These are phyloP conservation scores for Penicillium janthinellum DNA, from an alignment of 2,329 filamentous ascomycete genomes.

Conservation along the genomic window DNA sequence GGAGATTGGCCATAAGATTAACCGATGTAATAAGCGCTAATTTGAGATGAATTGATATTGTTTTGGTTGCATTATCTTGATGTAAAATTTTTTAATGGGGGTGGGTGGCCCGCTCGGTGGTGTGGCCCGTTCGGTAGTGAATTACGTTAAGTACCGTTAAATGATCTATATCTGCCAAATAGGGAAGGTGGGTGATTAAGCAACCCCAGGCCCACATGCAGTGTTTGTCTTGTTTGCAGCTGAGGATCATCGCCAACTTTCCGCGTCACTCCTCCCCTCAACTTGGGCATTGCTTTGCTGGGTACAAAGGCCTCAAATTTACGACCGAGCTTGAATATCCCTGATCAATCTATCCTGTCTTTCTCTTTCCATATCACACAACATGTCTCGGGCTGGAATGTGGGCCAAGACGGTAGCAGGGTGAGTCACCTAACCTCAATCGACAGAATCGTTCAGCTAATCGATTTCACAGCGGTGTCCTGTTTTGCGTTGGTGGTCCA, in stretches of 20 bases:
- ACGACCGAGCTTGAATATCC: not conserved
- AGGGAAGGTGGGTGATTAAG: not conserved
- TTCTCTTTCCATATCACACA: conserved; percentile 16
- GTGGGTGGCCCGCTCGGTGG: too few species aligned
- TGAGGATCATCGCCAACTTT: conserved; percentile 3
- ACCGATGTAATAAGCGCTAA: too few species aligned
- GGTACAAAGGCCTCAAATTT: not conserved
- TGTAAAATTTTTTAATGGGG: too few species aligned
- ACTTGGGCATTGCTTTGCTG: not conserved
- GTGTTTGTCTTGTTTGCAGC: conserved; percentile 1
- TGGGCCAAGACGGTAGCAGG: conserved; percentile 70
- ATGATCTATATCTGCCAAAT: not conserved
- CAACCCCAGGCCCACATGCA: not conserved
- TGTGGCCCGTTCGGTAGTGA: too few species aligned
- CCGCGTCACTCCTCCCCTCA: not conserved
- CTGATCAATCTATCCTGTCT: not conserved
- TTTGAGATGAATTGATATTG: too few species aligned
- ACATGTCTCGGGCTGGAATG: conserved; percentile 49
- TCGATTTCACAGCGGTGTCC: conserved; percentile 61
- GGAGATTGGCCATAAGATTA: too few species aligned
- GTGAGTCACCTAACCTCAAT: conserved; percentile 52
- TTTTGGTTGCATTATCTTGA: too few species aligned
- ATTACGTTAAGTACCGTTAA: too few species aligned
- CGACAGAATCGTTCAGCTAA: conserved; percentile 8
- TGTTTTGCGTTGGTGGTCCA: conserved; percentile 79